Conservation (phyloP, 371 early-diverging fungal species). For the Lichtheimia ramosa region DNA sequence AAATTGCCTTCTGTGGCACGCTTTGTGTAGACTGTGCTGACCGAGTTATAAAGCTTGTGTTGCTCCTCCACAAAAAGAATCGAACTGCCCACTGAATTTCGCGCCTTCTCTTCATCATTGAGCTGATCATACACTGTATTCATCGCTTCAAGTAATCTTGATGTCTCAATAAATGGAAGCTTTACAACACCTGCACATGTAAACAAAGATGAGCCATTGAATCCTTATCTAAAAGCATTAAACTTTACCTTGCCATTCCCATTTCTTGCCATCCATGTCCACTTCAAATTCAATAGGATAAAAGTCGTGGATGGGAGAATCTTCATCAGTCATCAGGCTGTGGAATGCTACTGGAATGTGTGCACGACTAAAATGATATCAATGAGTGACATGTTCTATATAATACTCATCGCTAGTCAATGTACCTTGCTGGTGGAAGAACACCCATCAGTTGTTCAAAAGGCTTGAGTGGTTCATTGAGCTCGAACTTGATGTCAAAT, state of each 20-base stretch:
- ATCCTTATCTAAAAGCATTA: conserved; percentile 7
- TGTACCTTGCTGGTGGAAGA: conserved; percentile 82
- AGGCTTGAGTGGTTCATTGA: conserved; percentile 88
- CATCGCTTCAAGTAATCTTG: conserved; percentile 81
- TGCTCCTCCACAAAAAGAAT: conserved; percentile 68
- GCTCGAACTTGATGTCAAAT: conserved; percentile 73
- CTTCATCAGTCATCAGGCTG: conserved; percentile 81
- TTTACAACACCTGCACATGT: conserved; percentile 73
- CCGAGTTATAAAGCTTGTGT: conserved; percentile 65
- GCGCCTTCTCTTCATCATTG: conserved; percentile 71
- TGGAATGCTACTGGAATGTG: conserved; percentile 86
- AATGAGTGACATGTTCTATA: background rate
- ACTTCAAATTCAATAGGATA: conserved; percentile 92
- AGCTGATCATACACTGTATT: conserved; percentile 63
- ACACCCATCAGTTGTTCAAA: conserved; percentile 99
- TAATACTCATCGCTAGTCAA: background rate
- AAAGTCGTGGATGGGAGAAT: conserved; percentile 88
- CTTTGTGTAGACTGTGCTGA: conserved; percentile 69
- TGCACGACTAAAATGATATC: conserved; percentile 47
- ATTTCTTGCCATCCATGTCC: conserved; percentile 98
- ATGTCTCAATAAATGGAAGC: conserved; percentile 92
- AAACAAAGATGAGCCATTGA: background rate
- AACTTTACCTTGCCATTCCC: conserved; percentile 89
- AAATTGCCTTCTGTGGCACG: conserved; percentile 46
- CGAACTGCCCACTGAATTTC: conserved; percentile 80